Evolutionary conservation across 2,329 filamentous ascomycete species (phyloP), one percentile per base, ranked within the genome.

Genomic region (Lecanosticta acicola): DNA sequence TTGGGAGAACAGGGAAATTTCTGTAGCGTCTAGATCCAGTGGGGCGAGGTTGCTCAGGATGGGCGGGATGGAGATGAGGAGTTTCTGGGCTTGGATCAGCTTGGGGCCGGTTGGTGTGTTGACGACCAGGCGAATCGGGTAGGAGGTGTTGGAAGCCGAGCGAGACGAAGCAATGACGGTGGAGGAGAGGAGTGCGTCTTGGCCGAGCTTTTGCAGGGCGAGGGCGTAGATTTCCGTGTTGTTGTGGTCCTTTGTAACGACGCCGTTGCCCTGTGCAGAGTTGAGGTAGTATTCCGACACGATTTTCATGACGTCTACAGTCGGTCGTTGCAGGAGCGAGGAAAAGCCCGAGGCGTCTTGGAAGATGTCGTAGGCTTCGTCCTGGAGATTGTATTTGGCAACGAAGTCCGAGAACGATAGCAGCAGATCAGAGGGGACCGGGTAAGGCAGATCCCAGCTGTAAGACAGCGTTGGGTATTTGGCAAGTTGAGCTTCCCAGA

Each of bases 31-130:
- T 4, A 72, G 56, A 37, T 63, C 65, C 37, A 66, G 67, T 0
- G 48, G 51, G 0, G 41, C 3, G 3, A 69, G 51, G 38, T 63
- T 66, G 2, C 57, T 39, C 2, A 64, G 20, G 17, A 56, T 57
- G 7, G 62, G 67, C 0, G 68, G 66, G 4, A 65, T 59, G 14
- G 66, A 53, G 18, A 63, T 54, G 13, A 71, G 37, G 2, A 71
- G 41, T 37, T 66, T 60, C 26, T 63, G 60, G 3, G 63, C 62
- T 26, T 57, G 42, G 19, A 70, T 59, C 11, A 62, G 50, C 39
- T 58, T 61, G 1, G 34, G 45, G 2, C 65, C 64, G 4, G 49
- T 39, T 4, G 63, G 53, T 1, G 65, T 63, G 19, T 51, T 44
- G n/a, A 62, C 60, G 9, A 60, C 41, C n/a, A 70, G 41, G n/a